Evolutionary conservation across 306 rosid species (phyloP).

Genomic region (Cucumis cinereus): DNA sequence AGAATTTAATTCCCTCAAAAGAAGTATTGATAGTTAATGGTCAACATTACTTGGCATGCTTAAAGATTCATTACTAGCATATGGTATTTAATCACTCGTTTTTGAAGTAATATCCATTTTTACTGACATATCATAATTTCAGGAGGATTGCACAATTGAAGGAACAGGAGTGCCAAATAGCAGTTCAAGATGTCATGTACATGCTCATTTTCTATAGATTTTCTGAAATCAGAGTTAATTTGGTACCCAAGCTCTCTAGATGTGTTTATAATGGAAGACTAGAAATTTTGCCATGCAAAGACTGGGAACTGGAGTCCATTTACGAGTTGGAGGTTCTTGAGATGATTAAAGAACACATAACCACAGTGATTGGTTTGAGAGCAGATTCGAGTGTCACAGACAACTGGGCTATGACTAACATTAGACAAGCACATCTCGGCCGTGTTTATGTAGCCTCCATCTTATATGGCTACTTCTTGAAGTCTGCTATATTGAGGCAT

Average conservation of each 20-base stretch:
- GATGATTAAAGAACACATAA: constrained; percentile 72
- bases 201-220: constrained; percentile 60
- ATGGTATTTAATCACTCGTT: neutral
- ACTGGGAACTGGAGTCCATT: constrained; percentile 90
- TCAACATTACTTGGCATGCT: constrained; percentile 8
- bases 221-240: constrained; percentile 72
- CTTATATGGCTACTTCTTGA: constrained; percentile 82
- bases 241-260: constrained; percentile 76
- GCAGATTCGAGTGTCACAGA: constrained; percentile 73
- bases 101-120: constrained; percentile 1
- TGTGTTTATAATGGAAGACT: constrained; percentile 80
- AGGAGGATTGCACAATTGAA: constrained; percentile 89
- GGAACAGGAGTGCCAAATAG: constrained; percentile 67
- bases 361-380: constrained; percentile 60
- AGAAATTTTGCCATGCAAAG: constrained; percentile 83
- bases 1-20: constrained; percentile 13
- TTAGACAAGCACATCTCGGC: constrained; percentile 36
- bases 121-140: constrained; percentile 33
- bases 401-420: constrained; percentile 72
- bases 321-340: constrained; percentile 57
- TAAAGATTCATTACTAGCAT: neutral
- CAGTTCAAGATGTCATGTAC: constrained; percentile 83
- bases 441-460: constrained; percentile 63
- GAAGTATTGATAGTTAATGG: neutral
- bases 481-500: constrained; percentile 62